Evolutionary conservation across 805 yeast genomes (phyloP), one percentile per base, ranked within the genome.

Genomic region (Ogataea degrootiae): DNA sequence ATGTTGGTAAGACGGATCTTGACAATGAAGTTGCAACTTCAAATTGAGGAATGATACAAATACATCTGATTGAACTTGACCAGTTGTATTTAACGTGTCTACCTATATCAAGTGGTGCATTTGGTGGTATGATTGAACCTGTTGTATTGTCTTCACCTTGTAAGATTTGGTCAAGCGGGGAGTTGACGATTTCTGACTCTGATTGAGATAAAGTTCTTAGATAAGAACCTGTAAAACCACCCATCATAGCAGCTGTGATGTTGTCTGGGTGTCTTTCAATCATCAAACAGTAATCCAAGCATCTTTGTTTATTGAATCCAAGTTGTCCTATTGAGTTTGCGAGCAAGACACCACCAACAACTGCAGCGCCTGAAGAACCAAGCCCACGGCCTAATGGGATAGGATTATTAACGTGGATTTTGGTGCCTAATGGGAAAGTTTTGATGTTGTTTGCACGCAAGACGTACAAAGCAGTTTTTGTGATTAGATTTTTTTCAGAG

Each of bases 241-340:
- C 99, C 83, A 91, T 85, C 96, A 94, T 89, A 35, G 99, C 96
- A 33, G 99, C 99, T 12, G 97, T 89, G 61, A 94, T 91, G 67
- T 94, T 94, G 69, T 94, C 99, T 34, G 99, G 99, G 62, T 94
- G 99, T 65, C 98, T 83, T 72, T 94, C 99, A 56, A 94, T 91
- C 94, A 94, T 87, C 58, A 94, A 76, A 67, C 97, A 89, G 73
- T 87, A 94, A 67, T 94, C 99, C 59, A 94, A 73, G 82, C 94
- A 77, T 58, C 98, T 76, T 58, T 80, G 83, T 67, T 86, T 91
- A 43, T 83, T 70, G 50, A 90, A 79, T 1, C 79, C 80, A 34
- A 92, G 72, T 43, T 79, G 74, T 36, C 94, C 97, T 34, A 91
- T 75, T 54, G 84, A 92, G 62, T 87, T 87, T 42, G 95, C 99